phyloP scores from a whole-genome alignment of 179 eudicot species.

The Vitellaria paradoxa region DNA sequence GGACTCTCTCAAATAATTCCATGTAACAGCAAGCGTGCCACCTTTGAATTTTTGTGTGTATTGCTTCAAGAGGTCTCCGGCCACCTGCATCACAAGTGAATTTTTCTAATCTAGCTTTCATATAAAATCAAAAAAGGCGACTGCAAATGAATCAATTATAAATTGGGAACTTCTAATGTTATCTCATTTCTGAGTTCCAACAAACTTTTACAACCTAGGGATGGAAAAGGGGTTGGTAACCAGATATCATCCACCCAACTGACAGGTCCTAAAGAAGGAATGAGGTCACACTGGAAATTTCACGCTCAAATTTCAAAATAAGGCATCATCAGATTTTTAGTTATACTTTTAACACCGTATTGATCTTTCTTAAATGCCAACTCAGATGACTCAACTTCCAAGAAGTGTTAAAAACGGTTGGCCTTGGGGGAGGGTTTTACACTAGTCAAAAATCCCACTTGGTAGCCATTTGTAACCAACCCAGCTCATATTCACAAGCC shows the following conservation, averaged over 20 bases:
- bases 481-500: neutral
- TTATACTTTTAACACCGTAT: neutral
- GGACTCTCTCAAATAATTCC: slow-evolving; percentile 92
- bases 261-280: neutral
- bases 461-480: slow-evolving; percentile 5
- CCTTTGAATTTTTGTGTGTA: slow-evolving; percentile 88
- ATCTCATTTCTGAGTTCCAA: neutral
- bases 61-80: slow-evolving; percentile 86
- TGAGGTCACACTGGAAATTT: neutral
- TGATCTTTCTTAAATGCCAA: neutral
- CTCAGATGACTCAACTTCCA: neutral
- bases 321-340: neutral
- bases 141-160: neutral
- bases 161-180: neutral
- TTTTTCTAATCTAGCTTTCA: neutral
- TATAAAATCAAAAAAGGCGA: neutral
- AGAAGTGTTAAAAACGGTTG: neutral
- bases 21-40: slow-evolving; percentile 75
- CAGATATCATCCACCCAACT: neutral
- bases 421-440: neutral
- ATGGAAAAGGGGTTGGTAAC: neutral
- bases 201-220: neutral
- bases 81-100: slow-evolving; percentile 55
- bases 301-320: neutral
- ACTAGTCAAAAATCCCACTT: neutral